Evolutionary conservation across 2,329 filamentous ascomycete genomes (phyloP).

Genomic region (Calonectria honghensis): DNA sequence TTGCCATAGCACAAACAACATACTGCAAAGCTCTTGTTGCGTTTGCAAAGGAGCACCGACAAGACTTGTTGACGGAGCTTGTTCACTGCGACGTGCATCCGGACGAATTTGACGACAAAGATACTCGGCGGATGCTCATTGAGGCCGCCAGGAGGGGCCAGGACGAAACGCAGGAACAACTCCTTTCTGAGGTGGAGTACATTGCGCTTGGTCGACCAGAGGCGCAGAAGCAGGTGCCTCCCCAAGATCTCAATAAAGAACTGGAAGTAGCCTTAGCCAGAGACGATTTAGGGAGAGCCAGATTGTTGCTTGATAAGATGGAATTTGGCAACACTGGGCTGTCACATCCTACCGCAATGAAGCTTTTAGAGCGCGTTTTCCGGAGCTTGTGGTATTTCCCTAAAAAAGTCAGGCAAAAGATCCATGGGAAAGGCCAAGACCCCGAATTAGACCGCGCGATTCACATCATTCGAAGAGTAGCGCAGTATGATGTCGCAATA

Average conservation of each 20-base stretch:
- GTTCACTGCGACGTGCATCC: conserved; percentile 72
- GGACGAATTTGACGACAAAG: conserved; percentile 71
- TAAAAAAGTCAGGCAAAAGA: conserved; percentile 40
- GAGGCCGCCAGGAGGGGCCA: conserved; percentile 55
- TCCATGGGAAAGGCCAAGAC: conserved; percentile 42
- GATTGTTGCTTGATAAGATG: conserved; percentile 58
- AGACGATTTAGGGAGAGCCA: conserved; percentile 49
- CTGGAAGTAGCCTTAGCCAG: conserved; percentile 41
- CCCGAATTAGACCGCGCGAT: conserved; percentile 58
- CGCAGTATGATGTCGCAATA: conserved; percentile 59
- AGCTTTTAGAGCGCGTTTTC: conserved; percentile 54
- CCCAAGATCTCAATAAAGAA: conserved; percentile 50
- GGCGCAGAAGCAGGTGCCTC: conserved; percentile 45
- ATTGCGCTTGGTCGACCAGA: conserved; percentile 35
- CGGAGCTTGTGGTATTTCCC: conserved; percentile 56
- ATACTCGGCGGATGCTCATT: conserved; percentile 63
- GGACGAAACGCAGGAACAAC: conserved; percentile 64
- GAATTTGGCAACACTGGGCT: conserved; percentile 55
- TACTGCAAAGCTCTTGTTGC: conserved; percentile 80
- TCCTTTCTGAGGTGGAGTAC: conserved; percentile 66
- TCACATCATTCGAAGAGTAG: conserved; percentile 54
- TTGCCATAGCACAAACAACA: conserved; percentile 76
- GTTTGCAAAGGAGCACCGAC: conserved; percentile 76
- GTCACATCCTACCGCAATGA: conserved; percentile 54
- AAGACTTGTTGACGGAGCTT: conserved; percentile 67